Conservation (phyloP, 1,284 basidiomycete genomes). For the Ustilago esculenta region DNA sequence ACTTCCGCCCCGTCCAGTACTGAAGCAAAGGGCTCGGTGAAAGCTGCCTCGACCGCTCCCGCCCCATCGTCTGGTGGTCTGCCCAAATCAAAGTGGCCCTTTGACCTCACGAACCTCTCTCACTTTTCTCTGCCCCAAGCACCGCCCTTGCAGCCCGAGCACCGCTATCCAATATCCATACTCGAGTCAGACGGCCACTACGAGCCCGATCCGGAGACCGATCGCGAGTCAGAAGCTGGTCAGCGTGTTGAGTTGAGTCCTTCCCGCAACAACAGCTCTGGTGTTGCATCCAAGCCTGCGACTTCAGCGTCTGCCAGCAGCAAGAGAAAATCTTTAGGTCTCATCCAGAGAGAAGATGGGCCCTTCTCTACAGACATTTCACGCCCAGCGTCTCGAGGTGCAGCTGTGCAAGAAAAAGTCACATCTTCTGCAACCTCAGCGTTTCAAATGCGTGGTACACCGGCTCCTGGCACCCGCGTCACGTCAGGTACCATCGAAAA, state of each 20-base stretch:
- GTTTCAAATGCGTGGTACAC: neutral
- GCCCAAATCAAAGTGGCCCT: neutral
- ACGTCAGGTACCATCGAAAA: neutral
- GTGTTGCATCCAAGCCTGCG: neutral
- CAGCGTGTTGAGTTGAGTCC: neutral
- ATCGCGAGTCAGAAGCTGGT: constrained; percentile 25
- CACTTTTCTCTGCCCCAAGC: constrained; percentile 24
- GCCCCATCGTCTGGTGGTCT: neutral
- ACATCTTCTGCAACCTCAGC: neutral
- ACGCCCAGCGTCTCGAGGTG: neutral
- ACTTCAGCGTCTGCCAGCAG: neutral
- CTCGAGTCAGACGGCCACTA: constrained; percentile 9
- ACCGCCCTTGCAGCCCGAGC: constrained; percentile 27
- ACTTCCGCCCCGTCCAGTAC: neutral
- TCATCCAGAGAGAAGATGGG: neutral
- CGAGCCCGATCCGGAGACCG: constrained; percentile 15
- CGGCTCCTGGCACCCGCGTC: neutral
- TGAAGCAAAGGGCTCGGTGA: neutral
- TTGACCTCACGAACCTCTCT: constrained; percentile 4
- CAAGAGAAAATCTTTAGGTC: neutral
- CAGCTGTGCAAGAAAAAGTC: neutral
- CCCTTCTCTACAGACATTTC: neutral
- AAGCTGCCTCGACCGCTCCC: neutral
- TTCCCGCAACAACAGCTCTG: constrained; percentile 1
- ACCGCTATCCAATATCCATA: constrained; percentile 23